Evolutionary conservation across 2,329 filamentous ascomycete genomes (phyloP).

Genomic region (Clarireedia sp.): DNA sequence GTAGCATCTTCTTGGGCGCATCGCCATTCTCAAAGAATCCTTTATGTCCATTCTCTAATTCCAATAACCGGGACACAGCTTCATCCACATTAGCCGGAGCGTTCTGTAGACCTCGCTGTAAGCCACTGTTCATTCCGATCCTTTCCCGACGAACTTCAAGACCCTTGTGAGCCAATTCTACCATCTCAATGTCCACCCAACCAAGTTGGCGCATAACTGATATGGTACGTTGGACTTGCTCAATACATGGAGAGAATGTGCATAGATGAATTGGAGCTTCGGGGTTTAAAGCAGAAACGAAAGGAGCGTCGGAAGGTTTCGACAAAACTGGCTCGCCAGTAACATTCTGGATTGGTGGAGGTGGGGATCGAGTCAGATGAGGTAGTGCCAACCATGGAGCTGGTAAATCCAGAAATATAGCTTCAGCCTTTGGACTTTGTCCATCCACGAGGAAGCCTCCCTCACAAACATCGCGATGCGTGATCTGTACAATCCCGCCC

Average conservation of each 20-base stretch:
- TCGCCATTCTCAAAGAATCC: constrained; percentile 46
- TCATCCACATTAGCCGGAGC: constrained; percentile 70
- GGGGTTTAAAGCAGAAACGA: constrained; percentile 60
- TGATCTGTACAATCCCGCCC: constrained; percentile 58
- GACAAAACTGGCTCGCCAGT: constrained; percentile 8
- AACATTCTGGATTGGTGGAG: constrained; percentile 4
- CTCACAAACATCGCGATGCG: constrained; percentile 71
- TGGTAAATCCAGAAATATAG: constrained; percentile 72
- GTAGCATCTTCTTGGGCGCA: constrained; percentile 20
- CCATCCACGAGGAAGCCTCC: constrained; percentile 59
- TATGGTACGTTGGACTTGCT: constrained; percentile 85
- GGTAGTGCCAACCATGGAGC: constrained; percentile 74
- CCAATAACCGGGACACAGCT: constrained; percentile 63
- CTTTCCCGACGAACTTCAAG: constrained; percentile 78
- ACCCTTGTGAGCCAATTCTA: constrained; percentile 73
- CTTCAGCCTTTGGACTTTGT: constrained; percentile 53
- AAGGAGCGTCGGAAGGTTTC: constrained; percentile 27
- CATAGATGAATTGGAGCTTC: constrained; percentile 70
- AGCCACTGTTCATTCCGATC: constrained; percentile 54
- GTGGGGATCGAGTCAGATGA: constrained; percentile 56
- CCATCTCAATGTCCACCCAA: constrained; percentile 91
- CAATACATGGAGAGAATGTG: constrained; percentile 94
- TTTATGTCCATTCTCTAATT: constrained; percentile 62
- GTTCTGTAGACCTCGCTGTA: constrained; percentile 48
- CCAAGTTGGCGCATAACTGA: constrained; percentile 70